Percentiles rank a stretch among this genome's conserved stretches.
Conservation (phyloP, 2,329 filamentous ascomycete genomes). For the Fusarium algeriense region DNA sequence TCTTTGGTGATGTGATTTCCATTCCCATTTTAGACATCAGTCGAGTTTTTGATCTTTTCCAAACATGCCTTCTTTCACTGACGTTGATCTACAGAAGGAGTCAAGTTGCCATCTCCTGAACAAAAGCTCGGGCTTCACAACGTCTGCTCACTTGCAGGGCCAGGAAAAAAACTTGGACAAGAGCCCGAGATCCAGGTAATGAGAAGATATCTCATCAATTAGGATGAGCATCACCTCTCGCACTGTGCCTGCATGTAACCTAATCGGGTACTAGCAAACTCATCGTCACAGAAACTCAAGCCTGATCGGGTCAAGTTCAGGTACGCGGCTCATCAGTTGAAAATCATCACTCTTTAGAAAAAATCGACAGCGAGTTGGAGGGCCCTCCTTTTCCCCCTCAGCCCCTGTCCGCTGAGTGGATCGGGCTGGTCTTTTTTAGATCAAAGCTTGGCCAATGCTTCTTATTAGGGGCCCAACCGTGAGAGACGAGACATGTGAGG, state of each 20-base stretch:
- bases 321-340: constrained; percentile 33
- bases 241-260: constrained; percentile 28
- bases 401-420: constrained; percentile 24
- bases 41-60: not conserved
- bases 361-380: constrained; percentile 9
- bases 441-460: constrained; percentile 44
- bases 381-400: constrained; percentile 4
- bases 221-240: not conserved
- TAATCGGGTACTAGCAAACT: constrained; percentile 21
- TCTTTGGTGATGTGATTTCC: constrained; percentile 7
- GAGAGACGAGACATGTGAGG: constrained; percentile 15
- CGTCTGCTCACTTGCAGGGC: constrained; percentile 16
- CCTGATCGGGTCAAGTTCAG: constrained; percentile 43
- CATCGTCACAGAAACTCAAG: constrained; percentile 30
- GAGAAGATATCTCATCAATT: constrained; percentile 1
- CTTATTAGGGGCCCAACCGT: constrained; percentile 30
- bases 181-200: constrained; percentile 11
- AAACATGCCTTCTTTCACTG: constrained; percentile 26
- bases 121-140: constrained; percentile 31
- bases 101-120: constrained; percentile 16
- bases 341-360: constrained; percentile 32
- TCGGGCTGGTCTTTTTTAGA: constrained; percentile 36
- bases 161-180: constrained; percentile 30
- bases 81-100: constrained; percentile 40
- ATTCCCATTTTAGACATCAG: constrained; percentile 12